phyloP scores from a whole-genome alignment of 2,329 filamentous ascomycete species.

The Rhynchosporium graminicola region DNA sequence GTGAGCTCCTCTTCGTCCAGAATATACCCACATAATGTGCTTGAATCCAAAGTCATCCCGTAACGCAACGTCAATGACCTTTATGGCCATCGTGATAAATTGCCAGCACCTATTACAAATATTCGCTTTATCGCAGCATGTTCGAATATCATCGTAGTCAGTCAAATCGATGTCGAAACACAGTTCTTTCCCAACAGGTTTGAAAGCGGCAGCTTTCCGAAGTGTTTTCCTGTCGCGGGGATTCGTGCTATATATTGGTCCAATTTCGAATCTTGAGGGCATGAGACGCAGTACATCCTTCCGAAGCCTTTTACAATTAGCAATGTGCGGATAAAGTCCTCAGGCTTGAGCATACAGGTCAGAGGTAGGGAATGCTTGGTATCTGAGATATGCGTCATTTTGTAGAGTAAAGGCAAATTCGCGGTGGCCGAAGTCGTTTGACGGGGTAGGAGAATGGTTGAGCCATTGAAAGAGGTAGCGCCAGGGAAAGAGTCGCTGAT shows the following conservation, averaged over 20 bases:
- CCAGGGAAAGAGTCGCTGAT: conserved; percentile 94
- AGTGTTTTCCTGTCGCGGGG: conserved; percentile 90
- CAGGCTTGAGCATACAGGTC: conserved; percentile 52
- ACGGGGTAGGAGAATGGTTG: conserved; percentile 85
- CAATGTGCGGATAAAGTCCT: neutral
- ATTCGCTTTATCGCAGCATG: conserved; percentile 89
- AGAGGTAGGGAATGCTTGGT: conserved; percentile 74
- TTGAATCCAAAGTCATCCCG: conserved; percentile 95
- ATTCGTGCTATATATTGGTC: conserved; percentile 93
- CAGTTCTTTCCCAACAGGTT: conserved; percentile 85
- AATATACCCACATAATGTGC: conserved; percentile 98
- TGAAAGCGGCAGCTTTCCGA: conserved; percentile 78
- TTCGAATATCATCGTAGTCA: conserved; percentile 95
- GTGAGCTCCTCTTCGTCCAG: conserved; percentile 92
- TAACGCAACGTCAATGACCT: conserved; percentile 83
- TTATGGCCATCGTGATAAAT: conserved; percentile 97
- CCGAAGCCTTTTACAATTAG: conserved; percentile 60
- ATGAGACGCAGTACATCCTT: conserved; percentile 89
- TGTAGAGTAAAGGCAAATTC: conserved; percentile 96
- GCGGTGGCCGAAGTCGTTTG: conserved; percentile 85
- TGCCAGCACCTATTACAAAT: conserved; percentile 95
- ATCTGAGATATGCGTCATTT: conserved; percentile 89
- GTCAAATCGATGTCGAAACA: conserved; percentile 99
- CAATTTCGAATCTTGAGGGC: conserved; percentile 95
- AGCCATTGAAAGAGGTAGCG: conserved; percentile 96